phyloP scores from a whole-genome alignment of 805 yeast genomes.

The Zygosaccharomyces pseudorouxii region DNA sequence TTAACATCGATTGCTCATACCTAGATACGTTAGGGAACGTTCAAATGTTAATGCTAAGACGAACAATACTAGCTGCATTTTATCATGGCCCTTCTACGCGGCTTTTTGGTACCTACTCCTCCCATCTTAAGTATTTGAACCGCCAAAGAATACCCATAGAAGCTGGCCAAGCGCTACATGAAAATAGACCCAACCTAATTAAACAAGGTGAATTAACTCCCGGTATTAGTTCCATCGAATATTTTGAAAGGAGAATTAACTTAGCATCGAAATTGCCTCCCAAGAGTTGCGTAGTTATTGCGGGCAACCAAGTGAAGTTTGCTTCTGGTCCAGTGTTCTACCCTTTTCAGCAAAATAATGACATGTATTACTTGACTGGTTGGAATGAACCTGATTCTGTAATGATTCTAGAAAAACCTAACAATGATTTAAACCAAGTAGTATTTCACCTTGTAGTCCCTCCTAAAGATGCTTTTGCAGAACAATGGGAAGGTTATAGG shows the following conservation, averaged over 20 bases:
- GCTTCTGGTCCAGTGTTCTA: constrained; percentile 91
- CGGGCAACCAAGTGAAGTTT: constrained; percentile 67
- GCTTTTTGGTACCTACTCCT: constrained; percentile 3
- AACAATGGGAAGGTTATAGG: constrained; percentile 93
- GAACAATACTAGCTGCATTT: neutral
- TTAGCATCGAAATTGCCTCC: constrained; percentile 56
- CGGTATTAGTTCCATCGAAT: constrained; percentile 81
- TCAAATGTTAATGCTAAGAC: neutral
- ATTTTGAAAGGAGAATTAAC: constrained; percentile 62
- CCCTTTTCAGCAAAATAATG: constrained; percentile 88
- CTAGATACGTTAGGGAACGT: neutral
- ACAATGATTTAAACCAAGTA: constrained; percentile 47
- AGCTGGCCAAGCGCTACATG: constrained; percentile 83
- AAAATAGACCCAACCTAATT: constrained; percentile 75
- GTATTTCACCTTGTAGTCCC: constrained; percentile 79
- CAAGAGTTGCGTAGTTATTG: constrained; percentile 64
- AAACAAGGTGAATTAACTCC: constrained; percentile 79
- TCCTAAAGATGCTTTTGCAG: constrained; percentile 68
- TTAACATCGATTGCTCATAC: neutral
- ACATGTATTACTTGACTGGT: constrained; percentile 82
- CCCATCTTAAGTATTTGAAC: constrained; percentile 11
- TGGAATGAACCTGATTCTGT: constrained; percentile 87
- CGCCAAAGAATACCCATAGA: constrained; percentile 32
- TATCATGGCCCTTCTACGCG: neutral
- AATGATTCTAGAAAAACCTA: constrained; percentile 59